Evolutionary conservation across 176 grass and related monocot species (phyloP), one percentile per base, ranked within the genome.

Genomic region (Oryza nivara): DNA sequence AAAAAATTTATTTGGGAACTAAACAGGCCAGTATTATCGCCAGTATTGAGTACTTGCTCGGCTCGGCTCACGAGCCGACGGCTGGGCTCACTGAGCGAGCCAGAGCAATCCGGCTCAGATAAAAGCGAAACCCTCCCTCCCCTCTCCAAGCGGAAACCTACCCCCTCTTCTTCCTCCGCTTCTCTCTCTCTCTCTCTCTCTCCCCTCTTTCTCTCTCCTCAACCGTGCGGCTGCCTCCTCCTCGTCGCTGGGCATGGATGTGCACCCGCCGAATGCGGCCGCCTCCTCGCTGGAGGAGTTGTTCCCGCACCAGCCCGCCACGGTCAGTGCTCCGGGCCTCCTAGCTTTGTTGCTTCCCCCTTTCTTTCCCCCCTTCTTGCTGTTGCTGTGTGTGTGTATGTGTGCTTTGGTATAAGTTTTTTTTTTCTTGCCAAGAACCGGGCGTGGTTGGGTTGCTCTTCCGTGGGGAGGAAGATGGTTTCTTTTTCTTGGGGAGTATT

Each of bases 201-300:
- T 10, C 25, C 35, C 46, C 40, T 41, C 58, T 46, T 41, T 11
- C 71, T 10, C 25, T 47, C 47, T 48, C 11, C 3, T 3, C 47
- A 9, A 7, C 9, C 23, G 4, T 17, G 72, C 65, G 40, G 72
- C 30, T 38, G 72, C 8, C 40, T 40, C 38, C 6, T 32, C 3
- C 1, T 32, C 43, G 1, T 44, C 43, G 43, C 9, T 44, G 43
- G 14, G 4, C 88, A 90, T 90, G 88, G 80, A 90, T 76, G 80
- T 86, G 74, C 79, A 87, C 15, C 63, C 61, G 3, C 47, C 48
- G n/a, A 90, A 83, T 90, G 88, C 79, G 20, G 58, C 60, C 67
- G 73, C 65, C 66, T 45, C 76, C 80, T 73, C 75, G 48, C 80
- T 80, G 7, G 88, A 56, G 0, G 84, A 63, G 12, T 25, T 86